Base-by-base conservation (phyloP, 2,329 filamentous ascomycete species). In the Monilinia polystroma region DNA sequence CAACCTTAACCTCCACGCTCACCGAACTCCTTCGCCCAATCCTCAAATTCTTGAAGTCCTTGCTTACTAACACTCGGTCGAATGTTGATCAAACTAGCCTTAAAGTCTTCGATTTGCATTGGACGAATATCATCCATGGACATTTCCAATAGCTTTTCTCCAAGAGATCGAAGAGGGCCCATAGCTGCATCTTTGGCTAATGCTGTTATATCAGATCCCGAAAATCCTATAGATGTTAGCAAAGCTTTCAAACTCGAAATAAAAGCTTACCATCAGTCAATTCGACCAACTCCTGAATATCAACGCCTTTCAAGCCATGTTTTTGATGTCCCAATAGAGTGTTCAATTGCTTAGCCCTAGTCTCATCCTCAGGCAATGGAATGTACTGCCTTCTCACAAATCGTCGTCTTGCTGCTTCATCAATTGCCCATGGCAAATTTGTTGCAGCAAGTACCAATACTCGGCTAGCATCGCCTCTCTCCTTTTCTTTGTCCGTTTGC, bases 301-400 rank as follows among this genome's bases (percentile, higher is more conserved):
- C 93, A 47, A 81, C 80, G 51, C 90, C 86, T 3, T 81, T 85
- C 26, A 99, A 79, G 38, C 70, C 70, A 68, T 76, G 75, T 53
- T 96, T 96, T 77, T 98, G 95, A 73, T 96, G 90, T 38, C 90
- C 88, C 32, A 99, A 78, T 6, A 99, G 79, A 10, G 87, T 96
- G 70, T 85, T 84, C 55, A 99, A 79, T 74, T 99, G 95, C 62
- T 86, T 84, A 66, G 87, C 88, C 66, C 95, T 85, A 0, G 96
- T 96, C 71, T 89, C 86, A 14, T 88, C 85, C 76, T 98, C 95
- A 0, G 95, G 95, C 12, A 99, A 80, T 0, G 95, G 94, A 68
- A 99, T 99, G 76, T 99, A 99, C 78, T 98, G 95, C 68, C 95
- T 85, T 70, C 95, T 84, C 18, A 97, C 94, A 76, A 99, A 99